Evolutionary conservation across 306 rosid species (phyloP).

Genomic region (Cucumis hystrix): DNA sequence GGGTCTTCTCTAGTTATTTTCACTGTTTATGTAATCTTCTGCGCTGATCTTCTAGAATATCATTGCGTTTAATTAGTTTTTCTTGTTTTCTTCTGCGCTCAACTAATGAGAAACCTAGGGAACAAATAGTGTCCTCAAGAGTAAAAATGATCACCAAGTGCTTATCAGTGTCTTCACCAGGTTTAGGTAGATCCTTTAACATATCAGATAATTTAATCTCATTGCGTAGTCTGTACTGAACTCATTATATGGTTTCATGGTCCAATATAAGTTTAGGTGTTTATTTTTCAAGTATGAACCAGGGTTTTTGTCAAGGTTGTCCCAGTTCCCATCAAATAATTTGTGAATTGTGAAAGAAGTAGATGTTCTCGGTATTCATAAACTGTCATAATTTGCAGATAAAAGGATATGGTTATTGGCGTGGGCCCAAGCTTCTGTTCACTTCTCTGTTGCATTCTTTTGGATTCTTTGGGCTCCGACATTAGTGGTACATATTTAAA

Average conservation of each 20-base stretch:
- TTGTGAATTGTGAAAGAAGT: not conserved
- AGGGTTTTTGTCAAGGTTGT: not conserved
- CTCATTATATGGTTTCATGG: not conserved
- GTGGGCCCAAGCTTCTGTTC: constrained; percentile 85
- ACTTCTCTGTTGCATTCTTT: constrained; percentile 62
- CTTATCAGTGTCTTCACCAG: not conserved
- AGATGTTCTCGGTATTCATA: constrained; percentile 4
- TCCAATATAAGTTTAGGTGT: not conserved
- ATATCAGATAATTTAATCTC: not conserved
- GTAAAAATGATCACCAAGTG: not conserved
- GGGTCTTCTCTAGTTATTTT: not conserved
- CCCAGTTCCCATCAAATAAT: not conserved
- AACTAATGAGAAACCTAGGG: not conserved
- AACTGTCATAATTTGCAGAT: constrained; percentile 44
- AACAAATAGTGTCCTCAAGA: not conserved
- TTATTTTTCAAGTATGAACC: not conserved
- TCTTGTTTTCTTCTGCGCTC: not conserved
- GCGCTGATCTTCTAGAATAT: not conserved
- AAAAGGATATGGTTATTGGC: constrained; percentile 86
- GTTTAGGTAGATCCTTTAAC: not conserved
- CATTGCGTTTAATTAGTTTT: not conserved
- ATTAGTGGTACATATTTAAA: constrained; percentile 56
- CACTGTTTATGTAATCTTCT: too few relatives aligned
- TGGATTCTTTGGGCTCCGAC: constrained; percentile 98
- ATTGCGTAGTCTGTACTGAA: not conserved